Base-by-base conservation (phyloP, 108 stramenopile species). In the Discostella stelligeroides region DNA sequence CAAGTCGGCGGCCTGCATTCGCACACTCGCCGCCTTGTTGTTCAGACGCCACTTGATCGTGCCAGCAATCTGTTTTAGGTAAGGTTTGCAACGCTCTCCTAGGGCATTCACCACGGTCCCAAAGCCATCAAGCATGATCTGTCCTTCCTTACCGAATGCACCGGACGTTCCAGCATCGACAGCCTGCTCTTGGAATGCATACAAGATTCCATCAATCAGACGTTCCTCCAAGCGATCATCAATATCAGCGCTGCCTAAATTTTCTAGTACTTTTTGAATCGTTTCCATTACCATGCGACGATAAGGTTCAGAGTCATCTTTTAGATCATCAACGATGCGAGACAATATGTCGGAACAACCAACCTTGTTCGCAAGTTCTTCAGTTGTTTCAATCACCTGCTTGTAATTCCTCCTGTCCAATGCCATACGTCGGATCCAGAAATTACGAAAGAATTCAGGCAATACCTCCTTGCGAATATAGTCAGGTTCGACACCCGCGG, bases 281-380 rank as follows among this genome's bases (percentile, higher is more conserved):
- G 97, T 96, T 74, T 98, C 97, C 97, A 99, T 99, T 14, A 99
- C 99, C 99, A 99, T 99, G 51, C 97, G 84, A 45, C 99, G 90
- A 70, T 99, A 99, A 0, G 98, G 97, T 75, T 99, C 99, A 7
- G 92, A 94, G 66, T 98, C 98, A 80, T 99, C 99, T 83, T 99
- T 99, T 43, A 99, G 91, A 73, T 98, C 99, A 65, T 98, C 99
- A 1, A 99, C 98, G 64, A 99, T 97, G 51, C 98, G 92, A 18
- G 70, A 70, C 30, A 99, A 63, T 40, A 99, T 93, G 28, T 98
- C 97, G 4, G 96, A 95, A 63, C 89, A 94, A 14, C 98, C 99
- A 47, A 99, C 97, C 85, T 99, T 98, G 82, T 96, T 98, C 12
- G 98, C 98, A 34, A 99, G 82, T 69, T 98, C 98, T 63, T 95